Conservation (phyloP, 2,329 filamentous ascomycete species). For the Tolypocladium pustulatum region DNA sequence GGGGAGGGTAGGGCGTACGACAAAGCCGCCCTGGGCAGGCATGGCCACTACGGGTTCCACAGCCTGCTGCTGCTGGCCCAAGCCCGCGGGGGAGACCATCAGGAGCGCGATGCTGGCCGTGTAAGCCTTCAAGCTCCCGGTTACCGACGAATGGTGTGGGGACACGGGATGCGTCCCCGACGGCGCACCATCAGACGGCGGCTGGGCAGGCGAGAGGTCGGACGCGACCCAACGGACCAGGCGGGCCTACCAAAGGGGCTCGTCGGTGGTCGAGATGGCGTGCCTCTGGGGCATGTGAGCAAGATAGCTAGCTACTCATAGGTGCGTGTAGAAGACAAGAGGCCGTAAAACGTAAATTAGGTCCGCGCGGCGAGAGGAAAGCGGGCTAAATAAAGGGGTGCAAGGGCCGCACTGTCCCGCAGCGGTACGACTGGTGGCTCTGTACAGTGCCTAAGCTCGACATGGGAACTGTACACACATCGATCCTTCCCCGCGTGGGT, state of each 20-base stretch:
- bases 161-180: not conserved
- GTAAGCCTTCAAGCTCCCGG: not conserved
- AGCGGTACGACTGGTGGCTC: fast-evolving
- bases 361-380: not conserved
- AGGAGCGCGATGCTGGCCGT: not conserved
- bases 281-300: not conserved
- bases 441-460: not conserved
- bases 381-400: conserved; percentile 1
- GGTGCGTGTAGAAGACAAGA: not conserved
- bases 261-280: not conserved
- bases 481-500: not conserved
- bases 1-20: conserved; percentile 39
- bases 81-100: not conserved
- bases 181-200: not conserved
- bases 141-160: not conserved
- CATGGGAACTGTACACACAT: not conserved
- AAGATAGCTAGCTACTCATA: too few relatives aligned
- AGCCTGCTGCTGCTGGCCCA: conserved; percentile 1
- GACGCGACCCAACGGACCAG: not conserved
- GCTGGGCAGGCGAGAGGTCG: not conserved
- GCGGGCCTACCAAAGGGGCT: not conserved
- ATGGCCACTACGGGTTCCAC: not conserved
- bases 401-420: not conserved
- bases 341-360: conserved; percentile 4
- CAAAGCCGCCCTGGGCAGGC: conserved; percentile 1